A percentile compares a stretch with the other conserved stretches of the same genome.
Evolutionary conservation across 495 filamentous ascomycete genomes (phyloP).

Genomic region (Penicillium alfredii): DNA sequence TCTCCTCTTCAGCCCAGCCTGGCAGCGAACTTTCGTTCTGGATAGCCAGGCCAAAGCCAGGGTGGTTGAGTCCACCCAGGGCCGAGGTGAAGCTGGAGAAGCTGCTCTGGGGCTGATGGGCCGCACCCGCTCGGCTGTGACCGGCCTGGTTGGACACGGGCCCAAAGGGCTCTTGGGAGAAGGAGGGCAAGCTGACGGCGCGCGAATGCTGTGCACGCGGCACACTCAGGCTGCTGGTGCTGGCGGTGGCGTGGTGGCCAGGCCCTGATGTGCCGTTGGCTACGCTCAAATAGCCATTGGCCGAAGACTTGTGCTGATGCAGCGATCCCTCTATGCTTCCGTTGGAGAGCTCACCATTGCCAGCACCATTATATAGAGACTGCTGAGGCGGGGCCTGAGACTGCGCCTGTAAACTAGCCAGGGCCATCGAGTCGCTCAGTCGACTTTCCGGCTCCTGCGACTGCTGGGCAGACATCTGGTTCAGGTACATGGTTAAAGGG

Average conservation of each 20-base stretch:
- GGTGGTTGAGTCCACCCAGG: constrained; percentile 51
- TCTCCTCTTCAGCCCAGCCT: constrained; percentile 63
- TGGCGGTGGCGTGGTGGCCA: constrained; percentile 54
- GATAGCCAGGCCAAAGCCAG: constrained; percentile 57
- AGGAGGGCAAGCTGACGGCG: constrained; percentile 76
- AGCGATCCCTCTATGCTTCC: constrained; percentile 43
- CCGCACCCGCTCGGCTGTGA: constrained; percentile 38
- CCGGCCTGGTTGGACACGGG: constrained; percentile 38
- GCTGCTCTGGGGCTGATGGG: constrained; percentile 50
- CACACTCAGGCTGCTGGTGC: constrained; percentile 52
- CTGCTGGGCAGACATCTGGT: constrained; percentile 75
- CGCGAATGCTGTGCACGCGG: constrained; percentile 71
- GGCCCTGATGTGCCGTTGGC: constrained; percentile 59
- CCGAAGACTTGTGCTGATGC: constrained; percentile 53
- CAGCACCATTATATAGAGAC: constrained; percentile 44
- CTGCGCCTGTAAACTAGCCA: constrained; percentile 57
- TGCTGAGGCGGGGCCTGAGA: constrained; percentile 49
- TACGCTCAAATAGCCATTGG: constrained; percentile 51
- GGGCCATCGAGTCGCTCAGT: constrained; percentile 42
- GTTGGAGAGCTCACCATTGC: constrained; percentile 51
- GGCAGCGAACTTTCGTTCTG: constrained; percentile 58
- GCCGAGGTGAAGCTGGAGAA: constrained; percentile 55
- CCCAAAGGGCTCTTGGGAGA: constrained; percentile 55
- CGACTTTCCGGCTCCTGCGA: constrained; percentile 56
- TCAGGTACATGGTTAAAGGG: constrained; percentile 90